A percentile compares a stretch with the other conserved stretches of the same genome.
These are phyloP conservation scores for Plectosphaerella cucumerina DNA, from an alignment of 2,329 filamentous ascomycete species.

Conservation along the genomic window DNA sequence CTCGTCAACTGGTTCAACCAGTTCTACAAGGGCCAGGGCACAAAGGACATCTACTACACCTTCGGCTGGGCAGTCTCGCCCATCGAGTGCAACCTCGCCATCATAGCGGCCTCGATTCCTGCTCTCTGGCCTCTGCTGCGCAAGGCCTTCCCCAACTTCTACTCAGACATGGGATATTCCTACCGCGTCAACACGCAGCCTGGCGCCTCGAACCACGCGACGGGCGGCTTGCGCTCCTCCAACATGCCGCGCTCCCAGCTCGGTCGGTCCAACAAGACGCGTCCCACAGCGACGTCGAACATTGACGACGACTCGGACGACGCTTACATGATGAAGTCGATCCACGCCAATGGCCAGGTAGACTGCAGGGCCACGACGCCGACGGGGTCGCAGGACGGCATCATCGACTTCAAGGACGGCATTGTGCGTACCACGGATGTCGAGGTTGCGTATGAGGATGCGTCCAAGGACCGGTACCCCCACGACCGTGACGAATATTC, in stretches of 20 bases:
- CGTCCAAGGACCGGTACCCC: conserved; percentile 4
- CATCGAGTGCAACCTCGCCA: conserved; percentile 32
- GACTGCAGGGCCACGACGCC: conserved; percentile 10
- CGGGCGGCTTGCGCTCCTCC: neutral
- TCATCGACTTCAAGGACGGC: conserved; percentile 8
- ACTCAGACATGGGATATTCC: conserved; percentile 12
- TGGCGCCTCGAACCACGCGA: neutral
- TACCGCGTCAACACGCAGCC: conserved; percentile 6
- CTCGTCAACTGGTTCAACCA: conserved; percentile 17
- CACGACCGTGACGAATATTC: neutral
- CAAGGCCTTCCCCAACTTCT: conserved; percentile 19
- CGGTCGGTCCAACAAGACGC: conserved; percentile 8
- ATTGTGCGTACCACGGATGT: conserved; percentile 13
- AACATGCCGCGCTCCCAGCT: neutral
- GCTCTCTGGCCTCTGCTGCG: conserved; percentile 32
- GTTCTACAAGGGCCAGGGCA: conserved; percentile 10
- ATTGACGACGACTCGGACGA: conserved; percentile 10
- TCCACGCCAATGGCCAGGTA: conserved; percentile 8
- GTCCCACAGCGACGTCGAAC: conserved; percentile 6
- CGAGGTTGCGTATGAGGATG: conserved; percentile 10
- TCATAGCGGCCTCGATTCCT: conserved; percentile 31
- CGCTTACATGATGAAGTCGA: conserved; percentile 12
- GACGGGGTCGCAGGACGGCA: conserved; percentile 12
- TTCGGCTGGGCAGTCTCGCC: conserved; percentile 24
- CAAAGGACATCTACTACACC: conserved; percentile 20